These are phyloP conservation scores for Friedmanniomyces simplex DNA, from an alignment of 495 filamentous ascomycete species.

Conservation along the genomic window DNA sequence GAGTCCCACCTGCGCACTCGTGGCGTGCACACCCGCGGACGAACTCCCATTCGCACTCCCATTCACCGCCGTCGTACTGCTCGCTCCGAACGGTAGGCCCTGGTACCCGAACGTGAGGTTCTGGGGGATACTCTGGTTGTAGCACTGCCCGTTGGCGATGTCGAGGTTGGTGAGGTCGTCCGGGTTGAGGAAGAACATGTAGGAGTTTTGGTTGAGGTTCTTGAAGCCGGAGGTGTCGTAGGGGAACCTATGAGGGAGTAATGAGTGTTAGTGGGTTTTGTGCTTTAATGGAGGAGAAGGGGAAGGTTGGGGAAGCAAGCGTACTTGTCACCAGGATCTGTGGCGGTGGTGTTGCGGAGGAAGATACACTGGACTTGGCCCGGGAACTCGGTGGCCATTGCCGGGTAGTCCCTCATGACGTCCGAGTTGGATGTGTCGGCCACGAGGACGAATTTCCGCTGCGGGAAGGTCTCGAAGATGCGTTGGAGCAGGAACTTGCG, in stretches of 20 bases:
- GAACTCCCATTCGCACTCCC: conserved; percentile 6
- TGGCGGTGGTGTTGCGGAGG: conserved; percentile 60
- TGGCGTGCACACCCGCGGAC: background rate
- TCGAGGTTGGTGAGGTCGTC: conserved; percentile 60
- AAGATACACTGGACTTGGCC: conserved; percentile 69
- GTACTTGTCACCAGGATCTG: conserved; percentile 50
- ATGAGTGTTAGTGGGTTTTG: background rate
- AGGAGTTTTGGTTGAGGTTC: conserved; percentile 47
- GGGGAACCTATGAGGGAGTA: background rate
- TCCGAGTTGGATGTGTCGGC: conserved; percentile 72
- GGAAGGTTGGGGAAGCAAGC: background rate
- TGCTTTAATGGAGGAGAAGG: background rate
- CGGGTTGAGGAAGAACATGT: conserved; percentile 68
- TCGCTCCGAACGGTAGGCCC: conserved; percentile 25
- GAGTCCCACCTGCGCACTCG: conserved; percentile 2
- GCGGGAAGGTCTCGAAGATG: conserved; percentile 64
- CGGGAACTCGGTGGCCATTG: conserved; percentile 52
- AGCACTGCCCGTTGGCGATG: conserved; percentile 58
- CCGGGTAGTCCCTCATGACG: conserved; percentile 64
- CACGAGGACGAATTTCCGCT: conserved; percentile 63
- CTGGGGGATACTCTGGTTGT: conserved; percentile 51
- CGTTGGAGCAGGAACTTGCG: conserved; percentile 56
- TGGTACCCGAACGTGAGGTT: conserved; percentile 62
- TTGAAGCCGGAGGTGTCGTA: conserved; percentile 67
- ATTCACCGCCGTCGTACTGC: background rate